Evolutionary conservation across 192 early-diverging fungal species (phyloP).

Genomic region (Backusella westeae): DNA sequence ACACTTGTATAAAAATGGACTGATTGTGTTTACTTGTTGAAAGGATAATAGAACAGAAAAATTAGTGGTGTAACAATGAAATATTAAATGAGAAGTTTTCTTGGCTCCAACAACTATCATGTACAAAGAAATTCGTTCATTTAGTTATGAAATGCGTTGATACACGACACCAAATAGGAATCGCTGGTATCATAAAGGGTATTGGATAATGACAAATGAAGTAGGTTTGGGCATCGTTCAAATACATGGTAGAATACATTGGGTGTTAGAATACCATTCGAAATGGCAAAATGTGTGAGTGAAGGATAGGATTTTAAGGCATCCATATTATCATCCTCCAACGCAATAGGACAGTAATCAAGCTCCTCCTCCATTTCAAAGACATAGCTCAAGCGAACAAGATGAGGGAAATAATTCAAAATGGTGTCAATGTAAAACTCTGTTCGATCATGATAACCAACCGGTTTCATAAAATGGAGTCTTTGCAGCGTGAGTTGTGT

Average conservation of each 20-base stretch:
- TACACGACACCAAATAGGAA: neutral
- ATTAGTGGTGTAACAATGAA: neutral
- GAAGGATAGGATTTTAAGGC: neutral
- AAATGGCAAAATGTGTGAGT: conserved; percentile 1
- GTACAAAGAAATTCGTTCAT: neutral
- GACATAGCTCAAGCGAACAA: neutral
- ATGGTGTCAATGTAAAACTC: neutral
- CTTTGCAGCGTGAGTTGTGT: neutral
- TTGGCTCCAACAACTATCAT: neutral
- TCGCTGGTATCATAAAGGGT: neutral
- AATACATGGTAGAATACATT: neutral
- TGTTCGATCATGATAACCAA: neutral
- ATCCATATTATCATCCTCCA: neutral
- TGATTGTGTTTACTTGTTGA: neutral
- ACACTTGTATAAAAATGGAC: conserved; percentile 8
- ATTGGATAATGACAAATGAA: neutral
- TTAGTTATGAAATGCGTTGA: neutral
- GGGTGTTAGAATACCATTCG: neutral
- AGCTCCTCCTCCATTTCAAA: neutral
- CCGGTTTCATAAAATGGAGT: neutral
- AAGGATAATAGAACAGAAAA: no score
- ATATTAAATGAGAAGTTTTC: neutral
- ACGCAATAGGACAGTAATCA: neutral
- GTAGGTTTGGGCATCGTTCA: neutral
- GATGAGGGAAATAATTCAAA: neutral